Conservation (phyloP, 2,329 filamentous ascomycete species). For the Cytospora mali region DNA sequence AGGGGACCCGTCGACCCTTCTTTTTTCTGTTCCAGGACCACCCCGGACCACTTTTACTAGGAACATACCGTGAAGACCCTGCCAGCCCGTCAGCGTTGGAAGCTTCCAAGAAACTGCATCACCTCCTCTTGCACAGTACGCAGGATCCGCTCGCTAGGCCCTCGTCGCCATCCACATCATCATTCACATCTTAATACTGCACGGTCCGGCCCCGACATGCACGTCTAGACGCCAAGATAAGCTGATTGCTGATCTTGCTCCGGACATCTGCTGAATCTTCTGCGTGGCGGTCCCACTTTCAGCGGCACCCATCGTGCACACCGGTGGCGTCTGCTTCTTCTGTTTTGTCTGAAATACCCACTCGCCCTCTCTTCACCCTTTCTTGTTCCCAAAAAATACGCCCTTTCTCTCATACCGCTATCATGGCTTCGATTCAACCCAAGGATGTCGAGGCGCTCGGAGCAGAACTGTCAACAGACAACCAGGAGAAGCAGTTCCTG, state of each 20-base stretch:
- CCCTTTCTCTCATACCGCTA: background rate
- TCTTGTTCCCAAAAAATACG: background rate
- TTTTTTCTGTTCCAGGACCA: background rate
- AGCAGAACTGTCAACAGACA: conserved; percentile 18
- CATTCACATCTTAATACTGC: conserved; percentile 7
- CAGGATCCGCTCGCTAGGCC: background rate
- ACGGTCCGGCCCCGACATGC: conserved; percentile 17
- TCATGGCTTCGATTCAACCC: conserved; percentile 14
- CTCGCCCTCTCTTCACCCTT: conserved; percentile 8
- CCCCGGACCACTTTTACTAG: background rate
- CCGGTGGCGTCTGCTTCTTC: conserved; percentile 15
- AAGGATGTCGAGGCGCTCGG: conserved; percentile 27
- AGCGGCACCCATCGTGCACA: conserved; percentile 23
- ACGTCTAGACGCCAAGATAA: conserved; percentile 19
- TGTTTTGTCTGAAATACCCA: conserved; percentile 6
- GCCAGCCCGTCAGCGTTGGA: no score
- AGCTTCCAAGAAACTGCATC: no score
- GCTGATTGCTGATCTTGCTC: conserved; percentile 19
- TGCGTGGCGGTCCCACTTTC: conserved; percentile 23
- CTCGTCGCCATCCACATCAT: conserved; percentile 2
- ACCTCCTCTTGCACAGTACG: no score
- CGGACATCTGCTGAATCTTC: conserved; percentile 5
- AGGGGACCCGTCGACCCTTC: background rate
- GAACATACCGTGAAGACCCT: no score
- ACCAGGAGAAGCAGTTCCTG: conserved; percentile 29